Percentiles rank a stretch among this genome's conserved stretches.
Evolutionary conservation across 2,329 filamentous ascomycete species (phyloP).

Genomic region (Hypomyces rosellus): DNA sequence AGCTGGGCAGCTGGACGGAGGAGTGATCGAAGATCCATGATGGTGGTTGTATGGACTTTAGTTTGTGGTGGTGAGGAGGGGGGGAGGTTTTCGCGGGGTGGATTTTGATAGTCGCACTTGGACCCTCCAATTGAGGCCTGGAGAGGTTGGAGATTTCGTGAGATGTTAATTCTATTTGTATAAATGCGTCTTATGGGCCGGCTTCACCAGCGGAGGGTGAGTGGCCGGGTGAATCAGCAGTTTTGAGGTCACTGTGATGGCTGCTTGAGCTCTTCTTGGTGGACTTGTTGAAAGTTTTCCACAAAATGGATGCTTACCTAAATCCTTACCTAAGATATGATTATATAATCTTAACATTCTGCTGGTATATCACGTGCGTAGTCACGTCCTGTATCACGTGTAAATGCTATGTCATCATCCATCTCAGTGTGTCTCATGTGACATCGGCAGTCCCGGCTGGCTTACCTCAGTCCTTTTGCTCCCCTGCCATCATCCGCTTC

Average conservation of each 20-base stretch:
- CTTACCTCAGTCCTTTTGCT: too few relatives aligned
- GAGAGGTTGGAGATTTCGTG: background rate
- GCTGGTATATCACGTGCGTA: too few relatives aligned
- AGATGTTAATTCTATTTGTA: background rate
- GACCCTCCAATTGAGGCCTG: too few relatives aligned
- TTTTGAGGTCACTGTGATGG: background rate
- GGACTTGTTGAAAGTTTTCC: background rate
- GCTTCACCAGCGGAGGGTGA: conserved; percentile 12
- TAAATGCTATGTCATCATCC: too few relatives aligned
- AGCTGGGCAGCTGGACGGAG: conserved; percentile 30
- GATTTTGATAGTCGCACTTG: background rate
- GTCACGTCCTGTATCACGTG: background rate
- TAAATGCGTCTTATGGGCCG: background rate
- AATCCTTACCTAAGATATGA: background rate
- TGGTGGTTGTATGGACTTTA: conserved; percentile 1
- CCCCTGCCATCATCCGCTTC: too few relatives aligned
- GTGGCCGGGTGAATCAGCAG: background rate
- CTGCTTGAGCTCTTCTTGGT: background rate
- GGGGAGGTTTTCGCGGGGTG: background rate
- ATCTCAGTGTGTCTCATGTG: too few relatives aligned
- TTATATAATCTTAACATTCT: too few relatives aligned
- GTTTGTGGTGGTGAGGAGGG: background rate
- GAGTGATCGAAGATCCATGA: conserved; percentile 32
- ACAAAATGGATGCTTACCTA: background rate
- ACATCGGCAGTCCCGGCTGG: too few relatives aligned